phyloP scores from a whole-genome alignment of 2,329 filamentous ascomycete species.

The Atkinsonella texensis region DNA sequence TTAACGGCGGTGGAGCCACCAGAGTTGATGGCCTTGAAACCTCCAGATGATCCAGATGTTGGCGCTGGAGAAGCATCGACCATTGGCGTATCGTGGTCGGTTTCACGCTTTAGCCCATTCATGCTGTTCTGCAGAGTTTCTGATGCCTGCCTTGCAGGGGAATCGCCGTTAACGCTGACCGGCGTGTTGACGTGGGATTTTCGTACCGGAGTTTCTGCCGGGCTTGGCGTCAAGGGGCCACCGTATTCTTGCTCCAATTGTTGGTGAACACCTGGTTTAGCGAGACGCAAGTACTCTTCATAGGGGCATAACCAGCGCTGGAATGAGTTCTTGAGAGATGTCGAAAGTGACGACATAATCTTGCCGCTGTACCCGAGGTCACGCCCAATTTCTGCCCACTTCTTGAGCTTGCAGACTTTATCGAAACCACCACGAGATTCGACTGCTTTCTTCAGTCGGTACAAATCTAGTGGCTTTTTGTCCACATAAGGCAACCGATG shows the following conservation, averaged over 20 bases:
- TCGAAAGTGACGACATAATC: conserved; percentile 98
- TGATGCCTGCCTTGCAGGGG: conserved; percentile 49
- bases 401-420: conserved; percentile 92
- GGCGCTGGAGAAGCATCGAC: conserved; percentile 29
- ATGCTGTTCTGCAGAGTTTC: conserved; percentile 40
- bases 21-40: conserved; percentile 24
- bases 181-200: conserved; percentile 49
- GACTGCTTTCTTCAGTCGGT: conserved; percentile 92
- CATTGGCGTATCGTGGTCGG: conserved; percentile 36
- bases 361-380: conserved; percentile 97
- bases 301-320: conserved; percentile 95
- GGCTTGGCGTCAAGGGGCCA: conserved; percentile 73
- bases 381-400: conserved; percentile 96
- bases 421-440: conserved; percentile 92
- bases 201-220: conserved; percentile 58
- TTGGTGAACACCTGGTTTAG: conserved; percentile 93
- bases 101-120: conserved; percentile 31
- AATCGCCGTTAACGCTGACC: conserved; percentile 47
- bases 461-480: conserved; percentile 91
- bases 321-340: conserved; percentile 95
- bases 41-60: conserved; percentile 20
- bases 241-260: conserved; percentile 89
- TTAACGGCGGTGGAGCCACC: conserved; percentile 68
- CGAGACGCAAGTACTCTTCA: conserved; percentile 82
- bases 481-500: conserved; percentile 94